phyloP scores from a whole-genome alignment of 495 filamentous ascomycete species.

The Parathielavia appendiculata region DNA sequence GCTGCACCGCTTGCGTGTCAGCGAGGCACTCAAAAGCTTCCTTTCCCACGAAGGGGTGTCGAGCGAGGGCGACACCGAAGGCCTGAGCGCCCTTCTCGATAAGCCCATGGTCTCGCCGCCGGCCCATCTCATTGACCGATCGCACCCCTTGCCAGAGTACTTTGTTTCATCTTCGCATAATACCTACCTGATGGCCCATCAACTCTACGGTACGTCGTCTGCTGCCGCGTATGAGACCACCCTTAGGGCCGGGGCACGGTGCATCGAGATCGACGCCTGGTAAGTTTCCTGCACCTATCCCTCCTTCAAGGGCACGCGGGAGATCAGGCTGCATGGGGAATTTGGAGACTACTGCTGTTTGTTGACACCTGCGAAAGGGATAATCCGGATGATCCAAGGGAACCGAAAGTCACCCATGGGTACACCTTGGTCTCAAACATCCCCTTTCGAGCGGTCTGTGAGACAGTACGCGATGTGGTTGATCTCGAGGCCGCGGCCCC shows the following conservation, averaged over 20 bases:
- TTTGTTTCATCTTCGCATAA: slow-evolving; percentile 78
- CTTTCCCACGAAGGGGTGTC: slow-evolving; percentile 38
- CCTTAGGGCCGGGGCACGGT: slow-evolving; percentile 45
- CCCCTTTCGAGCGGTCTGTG: slow-evolving; percentile 49
- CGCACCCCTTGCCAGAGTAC: slow-evolving; percentile 49
- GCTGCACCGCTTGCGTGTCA: slow-evolving; percentile 43
- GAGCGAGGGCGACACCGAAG: slow-evolving; percentile 31
- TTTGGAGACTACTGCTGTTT: too few species aligned
- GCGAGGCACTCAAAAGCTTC: slow-evolving; percentile 43
- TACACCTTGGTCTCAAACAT: slow-evolving; percentile 53
- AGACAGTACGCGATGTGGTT: slow-evolving; percentile 46
- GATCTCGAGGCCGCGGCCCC: slow-evolving; percentile 37
- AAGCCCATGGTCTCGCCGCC: slow-evolving; percentile 46
- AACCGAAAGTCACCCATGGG: slow-evolving; percentile 54
- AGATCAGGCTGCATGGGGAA: too few species aligned
- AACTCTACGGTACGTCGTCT: slow-evolving; percentile 46
- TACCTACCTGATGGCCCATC: slow-evolving; percentile 52
- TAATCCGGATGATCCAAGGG: slow-evolving; percentile 41
- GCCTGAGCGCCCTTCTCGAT: slow-evolving; percentile 34
- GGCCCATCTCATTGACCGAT: slow-evolving; percentile 36
- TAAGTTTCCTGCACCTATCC: not conserved
- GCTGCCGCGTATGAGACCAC: slow-evolving; percentile 46
- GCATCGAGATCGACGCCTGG: slow-evolving; percentile 56
- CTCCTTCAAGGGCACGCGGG: not conserved
- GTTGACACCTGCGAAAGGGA: slow-evolving; percentile 28